Base-by-base conservation (phyloP, 106 monocot species). In the Allium cepa region DNA sequence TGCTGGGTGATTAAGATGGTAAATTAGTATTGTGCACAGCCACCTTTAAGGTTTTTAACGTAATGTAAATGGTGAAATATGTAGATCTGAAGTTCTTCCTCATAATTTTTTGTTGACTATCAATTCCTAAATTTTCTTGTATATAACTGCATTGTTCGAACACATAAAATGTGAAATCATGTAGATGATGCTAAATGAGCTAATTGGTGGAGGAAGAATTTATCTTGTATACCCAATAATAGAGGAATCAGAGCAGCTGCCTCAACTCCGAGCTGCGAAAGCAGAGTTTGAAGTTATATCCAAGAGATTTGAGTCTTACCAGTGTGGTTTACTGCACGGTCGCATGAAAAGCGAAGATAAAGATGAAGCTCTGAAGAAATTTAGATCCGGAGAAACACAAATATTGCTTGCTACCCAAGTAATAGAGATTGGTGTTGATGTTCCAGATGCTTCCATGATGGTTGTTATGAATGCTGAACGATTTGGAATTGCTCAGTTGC, bases 391-490 rank as follows among this genome's bases (percentile, higher is more conserved):
- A n/a, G 77, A 85, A 68, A 87, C 85, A 50, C 83, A 27, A 10
- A 84, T 99, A 61, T 75, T 99, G 10, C 83, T 92, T 28, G 79
- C 99, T 62, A 99, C 99, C 10, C 99, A 93, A 76, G 90, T 90
- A 26, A 87, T 99, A 73, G 99, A 93, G 82, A 90, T 99, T 57
- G 99, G 99, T 8, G 90, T 99, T 57, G 99, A 99, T 76, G 79
- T 99, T 82, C 90, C 90, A 17, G 93, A 92, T 85, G 99, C 99
- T 58, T 93, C 92, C 8, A 90, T 99, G 92, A 99, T 99, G 92
- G 85, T 99, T 77, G 99, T 99, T 55, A 84, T 99, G 89, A 99
- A 99, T 74, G 92, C 97, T 17, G 99, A 99, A 72, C 86, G 93
- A 74, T 99, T 99, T 70, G 99, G 99, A 63, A 85, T 90, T 65